Percentiles rank a stretch among this genome's conserved stretches.
Evolutionary conservation across 2,329 filamentous ascomycete species (phyloP).

Genomic region (Chrysoporthe puriensis): DNA sequence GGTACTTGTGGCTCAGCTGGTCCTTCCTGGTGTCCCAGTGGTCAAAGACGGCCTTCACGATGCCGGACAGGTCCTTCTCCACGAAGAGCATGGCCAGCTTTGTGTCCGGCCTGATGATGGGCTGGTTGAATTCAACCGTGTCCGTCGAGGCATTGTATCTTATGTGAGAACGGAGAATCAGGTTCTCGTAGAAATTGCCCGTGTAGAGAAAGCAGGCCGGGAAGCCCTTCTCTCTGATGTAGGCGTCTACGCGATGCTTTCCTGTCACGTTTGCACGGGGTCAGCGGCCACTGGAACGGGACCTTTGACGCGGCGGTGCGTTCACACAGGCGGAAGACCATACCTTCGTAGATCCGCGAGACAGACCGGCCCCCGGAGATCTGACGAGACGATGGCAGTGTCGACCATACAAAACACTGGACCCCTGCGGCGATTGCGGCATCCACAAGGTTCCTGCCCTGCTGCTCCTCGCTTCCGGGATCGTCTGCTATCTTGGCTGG

Average conservation of each 20-base stretch:
- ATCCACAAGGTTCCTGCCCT: constrained; percentile 25
- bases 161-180: constrained; percentile 24
- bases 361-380: constrained; percentile 23
- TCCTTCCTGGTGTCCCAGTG: constrained; percentile 18
- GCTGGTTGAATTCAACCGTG: constrained; percentile 22
- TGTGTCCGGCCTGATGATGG: constrained; percentile 21
- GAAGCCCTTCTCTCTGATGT: constrained; percentile 14
- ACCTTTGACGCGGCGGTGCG: neutral
- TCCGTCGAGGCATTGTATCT: constrained; percentile 18
- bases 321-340: no score
- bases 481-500: constrained; percentile 18
- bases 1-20: constrained; percentile 14
- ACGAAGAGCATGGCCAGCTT: constrained; percentile 27
- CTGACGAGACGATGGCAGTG: constrained; percentile 18
- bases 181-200: constrained; percentile 25
- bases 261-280: neutral
- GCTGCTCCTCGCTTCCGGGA: constrained; percentile 24
- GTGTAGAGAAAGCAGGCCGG: constrained; percentile 26
- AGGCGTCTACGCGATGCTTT: constrained; percentile 23
- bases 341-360: constrained; percentile 20
- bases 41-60: constrained; percentile 22
- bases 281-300: neutral
- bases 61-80: constrained; percentile 24
- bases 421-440: constrained; percentile 19
- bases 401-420: constrained; percentile 25